Base-by-base conservation (phyloP, 352 stramenopile genomes). In the Sclerospora graminicola region DNA sequence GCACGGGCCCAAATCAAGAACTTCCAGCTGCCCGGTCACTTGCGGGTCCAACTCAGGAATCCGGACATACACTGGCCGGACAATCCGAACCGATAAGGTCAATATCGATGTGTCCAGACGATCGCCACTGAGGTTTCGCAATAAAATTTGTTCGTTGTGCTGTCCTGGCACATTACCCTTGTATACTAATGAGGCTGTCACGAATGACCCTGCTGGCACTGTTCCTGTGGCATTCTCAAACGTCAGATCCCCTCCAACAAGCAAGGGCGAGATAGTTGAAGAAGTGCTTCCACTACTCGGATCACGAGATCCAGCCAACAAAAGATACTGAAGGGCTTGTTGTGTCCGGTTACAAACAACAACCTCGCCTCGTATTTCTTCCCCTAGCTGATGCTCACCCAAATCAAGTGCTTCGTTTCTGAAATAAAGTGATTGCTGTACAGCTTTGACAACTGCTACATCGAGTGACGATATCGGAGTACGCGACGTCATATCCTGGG, bases 21-120 rank as follows among this genome's bases (percentile, higher is more conserved):
- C 60, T 13, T 88, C 58, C 9, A 94, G 51, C 6, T 75, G 72
- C 1, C 82, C 82, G 1, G 80, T 94, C 8, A 67, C 59, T 46
- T 86, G 69, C 13, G 65, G 69, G 42, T 94, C 82, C 31, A 94
- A 57, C 41, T 89, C 80, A 11, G 80, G 82, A 29, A 94, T 75
- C 3, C 80, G 68, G 24, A 94, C 76, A 47, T 92, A 92, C 1
- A 94, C 80, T 19, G 82, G 82, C 8, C 80, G 61, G 4, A 75
- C 84, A 32, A 94, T 64, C 10, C 72, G 74, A 40, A 84, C 58
- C 7, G 52, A 66, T 8, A 94, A 45, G 18, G 63, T 85, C 24
- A 92, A 48, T 4, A 72, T 57, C 11, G 75, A 80, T 11, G 72
- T 84, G 43, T 94, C 78, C 2, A 89, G 48, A 10, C 81, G 79